Percentiles rank a stretch among this genome's conserved stretches.
phyloP scores from a whole-genome alignment of 2,329 filamentous ascomycete species.

The Parastagonospora avenae region DNA sequence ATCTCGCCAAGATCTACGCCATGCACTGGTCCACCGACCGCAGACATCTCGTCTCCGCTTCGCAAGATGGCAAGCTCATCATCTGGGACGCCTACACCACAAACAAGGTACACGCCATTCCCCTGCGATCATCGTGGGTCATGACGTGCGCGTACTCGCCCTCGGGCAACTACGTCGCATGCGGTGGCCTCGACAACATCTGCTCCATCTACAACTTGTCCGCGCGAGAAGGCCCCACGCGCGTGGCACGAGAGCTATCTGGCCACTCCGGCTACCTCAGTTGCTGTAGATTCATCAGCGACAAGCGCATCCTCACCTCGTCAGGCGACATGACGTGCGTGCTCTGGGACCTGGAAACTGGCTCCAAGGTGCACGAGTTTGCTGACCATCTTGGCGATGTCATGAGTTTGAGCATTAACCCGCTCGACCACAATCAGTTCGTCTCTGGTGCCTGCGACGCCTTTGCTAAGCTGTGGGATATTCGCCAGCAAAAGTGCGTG shows the following conservation, averaged over 20 bases:
- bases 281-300: constrained; percentile 98
- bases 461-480: constrained; percentile 98
- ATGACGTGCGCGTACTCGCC: constrained; percentile 99
- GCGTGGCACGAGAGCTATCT: constrained; percentile 92
- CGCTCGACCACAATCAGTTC: constrained; percentile 98
- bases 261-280: constrained; percentile 97
- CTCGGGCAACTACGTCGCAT: constrained; percentile 97
- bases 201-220: constrained; percentile 99
- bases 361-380: constrained; percentile 96
- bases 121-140: constrained; percentile 96
- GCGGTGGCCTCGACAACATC: constrained; percentile 98
- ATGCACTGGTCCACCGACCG: constrained; percentile 99
- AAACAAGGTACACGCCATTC: constrained; percentile 99
- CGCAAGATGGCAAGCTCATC: constrained; percentile 98
- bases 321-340: constrained; percentile 99
- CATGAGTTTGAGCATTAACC: constrained; percentile 99
- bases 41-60: constrained; percentile 94
- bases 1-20: constrained; percentile 98
- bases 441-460: constrained; percentile 99
- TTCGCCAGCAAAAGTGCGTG: constrained; percentile 95
- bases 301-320: constrained; percentile 95
- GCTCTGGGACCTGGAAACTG: constrained; percentile 99
- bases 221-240: constrained; percentile 93
- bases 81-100: constrained; percentile 99
- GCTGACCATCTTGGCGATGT: constrained; percentile 98